Percentiles rank a stretch among this genome's conserved stretches.
phyloP scores from a whole-genome alignment of 2,329 filamentous ascomycete species.

The Penicillium sp. region DNA sequence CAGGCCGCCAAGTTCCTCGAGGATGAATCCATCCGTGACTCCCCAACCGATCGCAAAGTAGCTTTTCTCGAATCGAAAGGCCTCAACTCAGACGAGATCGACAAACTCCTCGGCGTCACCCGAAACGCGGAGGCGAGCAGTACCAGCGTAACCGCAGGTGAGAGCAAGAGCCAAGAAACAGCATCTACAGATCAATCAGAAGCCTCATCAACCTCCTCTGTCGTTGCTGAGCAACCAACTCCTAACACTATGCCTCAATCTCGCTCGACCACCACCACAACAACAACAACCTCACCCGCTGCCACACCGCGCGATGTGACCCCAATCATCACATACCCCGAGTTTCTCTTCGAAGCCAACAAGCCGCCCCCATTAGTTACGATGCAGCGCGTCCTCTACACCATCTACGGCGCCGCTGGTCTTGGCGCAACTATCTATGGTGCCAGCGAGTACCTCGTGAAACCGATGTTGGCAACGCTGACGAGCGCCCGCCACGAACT shows the following conservation, averaged over 20 bases:
- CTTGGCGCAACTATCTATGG: slow-evolving; percentile 62
- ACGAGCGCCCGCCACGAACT: slow-evolving; percentile 63
- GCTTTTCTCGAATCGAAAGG: slow-evolving; percentile 80
- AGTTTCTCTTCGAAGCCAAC: slow-evolving; percentile 63
- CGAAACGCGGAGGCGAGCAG: slow-evolving; percentile 36
- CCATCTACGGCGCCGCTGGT: slow-evolving; percentile 61
- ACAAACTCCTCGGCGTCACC: slow-evolving; percentile 61
- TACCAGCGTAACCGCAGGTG: slow-evolving; percentile 13
- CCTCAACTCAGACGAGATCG: slow-evolving; percentile 68
- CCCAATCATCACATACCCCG: slow-evolving; percentile 69
- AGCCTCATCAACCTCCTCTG: slow-evolving; percentile 9
- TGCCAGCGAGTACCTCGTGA: slow-evolving; percentile 61
- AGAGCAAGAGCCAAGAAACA: slow-evolving; percentile 17
- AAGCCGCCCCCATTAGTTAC: slow-evolving; percentile 66
- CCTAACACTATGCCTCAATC: slow-evolving; percentile 22
- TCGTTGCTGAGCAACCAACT: slow-evolving; percentile 8
- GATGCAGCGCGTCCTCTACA: slow-evolving; percentile 58
- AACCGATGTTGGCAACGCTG: slow-evolving; percentile 61
- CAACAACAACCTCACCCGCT: slow-evolving; percentile 18
- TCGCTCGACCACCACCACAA: slow-evolving; percentile 14
- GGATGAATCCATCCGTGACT: slow-evolving; percentile 71
- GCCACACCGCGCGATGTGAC: slow-evolving; percentile 51
- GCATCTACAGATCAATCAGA: slow-evolving; percentile 9
- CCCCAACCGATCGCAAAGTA: slow-evolving; percentile 72
- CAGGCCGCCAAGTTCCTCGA: slow-evolving; percentile 77